Evolutionary conservation across 129 eudicot genomes (phyloP), one percentile per base, ranked within the genome.

Genomic region (Flaveria linearis): DNA sequence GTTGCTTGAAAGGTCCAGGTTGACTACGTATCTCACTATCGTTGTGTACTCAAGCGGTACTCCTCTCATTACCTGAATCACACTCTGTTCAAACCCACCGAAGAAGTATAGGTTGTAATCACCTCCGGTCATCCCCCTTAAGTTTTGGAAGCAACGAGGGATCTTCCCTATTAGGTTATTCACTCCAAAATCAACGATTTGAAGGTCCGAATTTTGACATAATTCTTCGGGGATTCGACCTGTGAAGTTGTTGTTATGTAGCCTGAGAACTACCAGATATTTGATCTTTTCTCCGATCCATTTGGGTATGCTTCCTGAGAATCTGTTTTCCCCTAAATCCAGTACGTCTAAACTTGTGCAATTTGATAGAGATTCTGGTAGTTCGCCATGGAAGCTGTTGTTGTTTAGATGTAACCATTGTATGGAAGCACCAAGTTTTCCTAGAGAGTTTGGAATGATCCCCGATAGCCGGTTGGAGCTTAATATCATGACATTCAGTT

Each of bases 401-500:
- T 77, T 82, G 62, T 74, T 66, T 71, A 87, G 58, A 57, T 65
- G 82, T 58, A 85, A 36, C 60, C 76, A 60, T 64, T 43, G 47
- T 36, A 87, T 75, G 5, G 43, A 20, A 80, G 79, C 45, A 20
- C 51, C 75, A 11, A 82, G n/a, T 0, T 64, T 15, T 25, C 82
- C 83, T 15, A 87, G 7, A 64, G 88, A 69, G n/a, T 22, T 50
- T 26, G 92, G 87, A 42, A 82, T 65, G 25, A 39, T 45, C 1
- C 87, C 89, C 0, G 73, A 60, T 33, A 87, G 41, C 8, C 49
- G 64, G 63, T 87, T 87, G 43, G 82, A 73, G 12, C 70, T 75
- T 46, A 87, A 23, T 43, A 72, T 61, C 56, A 84, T 75, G 30
- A 39, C 47, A 0, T 2, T 8, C 20, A 87, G n/a, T 3, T 36